Percentiles rank a stretch among this genome's conserved stretches.
phyloP scores from a whole-genome alignment of 805 yeast species.

The Metschnikowia picachoensis region DNA sequence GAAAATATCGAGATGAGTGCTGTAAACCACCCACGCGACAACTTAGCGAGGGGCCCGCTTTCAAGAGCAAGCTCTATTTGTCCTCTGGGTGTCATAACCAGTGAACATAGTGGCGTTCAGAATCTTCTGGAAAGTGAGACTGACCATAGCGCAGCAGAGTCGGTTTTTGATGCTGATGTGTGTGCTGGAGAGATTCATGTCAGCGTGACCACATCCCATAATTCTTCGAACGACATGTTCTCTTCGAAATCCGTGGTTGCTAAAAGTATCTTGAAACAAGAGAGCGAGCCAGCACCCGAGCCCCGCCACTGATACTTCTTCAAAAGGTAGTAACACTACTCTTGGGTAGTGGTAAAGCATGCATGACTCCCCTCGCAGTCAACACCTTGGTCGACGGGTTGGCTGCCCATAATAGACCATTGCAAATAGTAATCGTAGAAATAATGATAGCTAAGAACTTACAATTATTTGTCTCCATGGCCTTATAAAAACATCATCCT shows the following conservation, averaged over 20 bases:
- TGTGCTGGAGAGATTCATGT: conserved; percentile 22
- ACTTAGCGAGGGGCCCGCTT: not conserved
- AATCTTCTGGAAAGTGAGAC: conserved; percentile 22
- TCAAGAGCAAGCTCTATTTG: conserved; percentile 4
- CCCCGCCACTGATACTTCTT: no score
- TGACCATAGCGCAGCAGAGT: conserved; percentile 36
- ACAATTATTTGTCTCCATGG: no score
- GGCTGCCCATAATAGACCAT: conserved; percentile 8
- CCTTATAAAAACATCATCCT: no score
- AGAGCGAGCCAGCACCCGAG: not conserved
- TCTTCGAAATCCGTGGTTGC: conserved; percentile 1
- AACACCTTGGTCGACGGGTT: conserved; percentile 10
- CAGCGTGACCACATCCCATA: conserved; percentile 32
- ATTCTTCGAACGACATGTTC: conserved; percentile 31
- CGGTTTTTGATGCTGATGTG: conserved; percentile 33
- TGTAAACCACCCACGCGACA: conserved; percentile 10
- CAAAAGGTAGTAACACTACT: no score
- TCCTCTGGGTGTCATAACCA: not conserved
- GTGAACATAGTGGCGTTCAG: not conserved
- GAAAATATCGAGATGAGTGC: conserved; percentile 23
- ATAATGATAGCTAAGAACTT: no score
- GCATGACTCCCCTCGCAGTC: not conserved
- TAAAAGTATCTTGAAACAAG: not conserved
- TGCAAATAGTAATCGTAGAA: not conserved
- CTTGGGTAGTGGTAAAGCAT: no score